Base-by-base conservation (phyloP, 176 grass and related monocot species). In the Secale cereale region DNA sequence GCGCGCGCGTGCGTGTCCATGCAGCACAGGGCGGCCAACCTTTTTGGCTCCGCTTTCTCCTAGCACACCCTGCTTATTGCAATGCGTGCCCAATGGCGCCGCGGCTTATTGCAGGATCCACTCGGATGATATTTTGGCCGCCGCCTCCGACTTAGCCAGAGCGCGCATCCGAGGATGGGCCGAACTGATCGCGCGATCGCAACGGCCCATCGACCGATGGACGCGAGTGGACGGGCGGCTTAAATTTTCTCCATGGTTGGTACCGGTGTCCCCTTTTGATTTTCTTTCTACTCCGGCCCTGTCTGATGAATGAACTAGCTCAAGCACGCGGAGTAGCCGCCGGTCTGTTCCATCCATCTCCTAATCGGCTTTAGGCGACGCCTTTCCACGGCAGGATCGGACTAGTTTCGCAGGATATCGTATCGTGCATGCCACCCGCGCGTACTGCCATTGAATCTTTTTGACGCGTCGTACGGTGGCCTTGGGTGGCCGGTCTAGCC, bases 31-130 rank as follows among this genome's bases (percentile, higher is more conserved):
- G 22, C 54, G 32, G 22, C 22, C 33, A 19, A 27, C 60, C 20
- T 16, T 26, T 62, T 40, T n/a, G n/a, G 3, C 31, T 5, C 33
- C 13, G 2, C 76, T 40, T 62, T 78, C n/a, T 8, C 32, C 32
- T 7, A 1, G 33, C 54, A 19, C 54, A 6, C 13, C 74, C 45
- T 22, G 45, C 45, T 75, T 28, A 31, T 22, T n/a, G n/a, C n/a
- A n/a, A n/a, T n/a, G n/a, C n/a, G n/a, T n/a, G 31, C 32, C 52
- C 59, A 63, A 43, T 79, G 57, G 14, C 35, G 30, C 26, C 19
- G 56, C 31, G 15, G 40, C 40, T 83, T 52, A 64, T 67, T 88
- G 86, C 74, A 52, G 81, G 57, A 29, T 59, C 65, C 81, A 87
- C 59, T 75, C 37, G n/a, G n/a, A n/a, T n/a, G n/a, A n/a, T n/a